phyloP scores from a whole-genome alignment of 2,329 filamentous ascomycete species.

The Neofusicoccum sp. region DNA sequence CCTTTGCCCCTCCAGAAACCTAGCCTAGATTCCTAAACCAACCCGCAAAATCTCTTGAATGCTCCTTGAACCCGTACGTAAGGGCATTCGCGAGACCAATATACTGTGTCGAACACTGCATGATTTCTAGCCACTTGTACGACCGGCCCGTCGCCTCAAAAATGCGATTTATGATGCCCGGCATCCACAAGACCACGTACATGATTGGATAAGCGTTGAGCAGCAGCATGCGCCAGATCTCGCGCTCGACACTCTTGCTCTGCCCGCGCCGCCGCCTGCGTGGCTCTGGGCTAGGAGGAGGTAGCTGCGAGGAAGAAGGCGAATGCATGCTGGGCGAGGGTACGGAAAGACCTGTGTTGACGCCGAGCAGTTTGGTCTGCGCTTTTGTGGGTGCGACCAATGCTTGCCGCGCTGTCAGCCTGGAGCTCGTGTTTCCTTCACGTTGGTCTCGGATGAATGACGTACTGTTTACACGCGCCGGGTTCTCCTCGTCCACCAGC shows the following conservation, averaged over 20 bases:
- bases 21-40: background rate
- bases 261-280: slow-evolving; percentile 15
- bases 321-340: background rate
- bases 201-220: slow-evolving; percentile 39
- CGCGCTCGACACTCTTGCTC: slow-evolving; percentile 25
- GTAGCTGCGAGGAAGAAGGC: background rate
- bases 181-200: slow-evolving; percentile 39
- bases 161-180: slow-evolving; percentile 34
- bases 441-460: no score
- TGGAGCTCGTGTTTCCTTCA: background rate
- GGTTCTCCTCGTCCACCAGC: slow-evolving; percentile 4
- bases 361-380: slow-evolving; percentile 2
- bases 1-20: background rate
- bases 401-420: background rate
- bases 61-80: slow-evolving; percentile 29
- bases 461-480: background rate
- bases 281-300: background rate
- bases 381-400: background rate
- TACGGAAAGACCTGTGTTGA: slow-evolving; percentile 4
- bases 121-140: slow-evolving; percentile 22
- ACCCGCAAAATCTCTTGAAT: slow-evolving; percentile 14
- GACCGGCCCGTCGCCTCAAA: slow-evolving; percentile 27
- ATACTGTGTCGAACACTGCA: slow-evolving; percentile 31
- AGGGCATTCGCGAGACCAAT: slow-evolving; percentile 29
- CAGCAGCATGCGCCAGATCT: slow-evolving; percentile 34